Conservation (phyloP, 192 early-diverging fungal species). For the Backusella mclennaniae region DNA sequence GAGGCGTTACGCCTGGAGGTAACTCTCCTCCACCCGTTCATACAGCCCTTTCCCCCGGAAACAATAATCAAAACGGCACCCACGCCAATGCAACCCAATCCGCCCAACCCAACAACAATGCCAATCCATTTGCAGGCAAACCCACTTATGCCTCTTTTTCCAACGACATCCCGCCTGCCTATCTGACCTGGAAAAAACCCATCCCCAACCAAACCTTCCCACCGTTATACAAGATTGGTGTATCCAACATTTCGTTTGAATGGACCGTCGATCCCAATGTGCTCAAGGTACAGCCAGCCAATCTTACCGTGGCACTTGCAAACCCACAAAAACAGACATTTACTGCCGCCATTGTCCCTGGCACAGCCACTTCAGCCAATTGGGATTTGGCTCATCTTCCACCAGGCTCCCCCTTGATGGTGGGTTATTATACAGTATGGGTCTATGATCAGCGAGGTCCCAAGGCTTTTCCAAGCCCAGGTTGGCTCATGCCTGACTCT, state of each 20-base stretch:
- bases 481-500: constrained; percentile 35
- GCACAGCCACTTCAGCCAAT: constrained; percentile 29
- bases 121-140: constrained; percentile 30
- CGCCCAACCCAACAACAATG: constrained; percentile 2
- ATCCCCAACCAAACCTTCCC: constrained; percentile 33
- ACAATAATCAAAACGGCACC: constrained; percentile 6
- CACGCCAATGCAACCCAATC: constrained; percentile 26
- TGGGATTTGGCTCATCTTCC: constrained; percentile 25
- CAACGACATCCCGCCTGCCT: constrained; percentile 32
- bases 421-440: constrained; percentile 31
- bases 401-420: constrained; percentile 30
- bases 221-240: constrained; percentile 35
- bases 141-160: constrained; percentile 23
- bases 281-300: constrained; percentile 26
- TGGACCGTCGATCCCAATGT: constrained; percentile 29
- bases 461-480: constrained; percentile 33
- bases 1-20: not conserved
- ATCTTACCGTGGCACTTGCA: constrained; percentile 30
- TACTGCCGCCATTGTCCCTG: constrained; percentile 18
- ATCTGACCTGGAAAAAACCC: constrained; percentile 37
- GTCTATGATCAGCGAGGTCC: constrained; percentile 38
- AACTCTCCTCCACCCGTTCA: not conserved
- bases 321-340: constrained; percentile 37
- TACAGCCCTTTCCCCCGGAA: not conserved
- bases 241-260: constrained; percentile 30